Percentiles rank a stretch among this genome's conserved stretches.
phyloP scores from a whole-genome alignment of 2,329 filamentous ascomycete species.

The Nigrospora sphaerica region DNA sequence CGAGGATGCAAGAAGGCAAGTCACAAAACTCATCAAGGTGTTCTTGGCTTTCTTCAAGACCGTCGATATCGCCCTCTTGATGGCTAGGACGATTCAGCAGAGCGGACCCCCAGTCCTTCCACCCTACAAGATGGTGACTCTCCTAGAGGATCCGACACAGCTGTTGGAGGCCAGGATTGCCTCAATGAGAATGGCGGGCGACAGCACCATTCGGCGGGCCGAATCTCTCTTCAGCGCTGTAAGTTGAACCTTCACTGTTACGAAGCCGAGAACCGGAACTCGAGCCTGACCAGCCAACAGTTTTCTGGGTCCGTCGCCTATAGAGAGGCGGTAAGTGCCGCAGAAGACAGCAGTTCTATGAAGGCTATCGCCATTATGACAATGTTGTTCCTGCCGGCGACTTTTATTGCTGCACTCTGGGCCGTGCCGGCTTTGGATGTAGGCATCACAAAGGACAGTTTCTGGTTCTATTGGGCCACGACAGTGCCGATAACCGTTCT shows the following conservation, averaged over 20 bases:
- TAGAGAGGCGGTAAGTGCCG: constrained; percentile 14
- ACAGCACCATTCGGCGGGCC: constrained; percentile 1
- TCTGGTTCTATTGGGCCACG: constrained; percentile 7
- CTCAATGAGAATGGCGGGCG: constrained; percentile 2
- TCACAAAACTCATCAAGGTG: constrained; percentile 3
- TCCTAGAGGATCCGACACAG: no score
- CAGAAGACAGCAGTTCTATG: constrained; percentile 26
- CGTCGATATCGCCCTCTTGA: constrained; percentile 2
- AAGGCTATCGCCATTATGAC: constrained; percentile 30
- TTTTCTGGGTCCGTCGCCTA: constrained; percentile 1
- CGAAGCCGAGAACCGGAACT: no score
- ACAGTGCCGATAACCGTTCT: constrained; percentile 2
- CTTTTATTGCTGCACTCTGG: constrained; percentile 28
- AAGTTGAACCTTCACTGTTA: neutral
- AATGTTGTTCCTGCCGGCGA: constrained; percentile 31
- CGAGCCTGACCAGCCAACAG: neutral
- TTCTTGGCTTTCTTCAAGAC: constrained; percentile 7
- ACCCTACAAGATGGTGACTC: no score
- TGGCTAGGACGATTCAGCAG: no score
- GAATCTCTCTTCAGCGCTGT: constrained; percentile 6
- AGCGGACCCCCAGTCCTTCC: no score
- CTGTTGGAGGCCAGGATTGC: constrained; percentile 3
- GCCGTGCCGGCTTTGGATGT: constrained; percentile 6
- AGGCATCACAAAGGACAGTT: neutral
- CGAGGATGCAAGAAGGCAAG: neutral